Evolutionary conservation across 768 basidiomycete species (phyloP), one percentile per base, ranked within the genome.

Genomic region (Hypholoma fasciculare): DNA sequence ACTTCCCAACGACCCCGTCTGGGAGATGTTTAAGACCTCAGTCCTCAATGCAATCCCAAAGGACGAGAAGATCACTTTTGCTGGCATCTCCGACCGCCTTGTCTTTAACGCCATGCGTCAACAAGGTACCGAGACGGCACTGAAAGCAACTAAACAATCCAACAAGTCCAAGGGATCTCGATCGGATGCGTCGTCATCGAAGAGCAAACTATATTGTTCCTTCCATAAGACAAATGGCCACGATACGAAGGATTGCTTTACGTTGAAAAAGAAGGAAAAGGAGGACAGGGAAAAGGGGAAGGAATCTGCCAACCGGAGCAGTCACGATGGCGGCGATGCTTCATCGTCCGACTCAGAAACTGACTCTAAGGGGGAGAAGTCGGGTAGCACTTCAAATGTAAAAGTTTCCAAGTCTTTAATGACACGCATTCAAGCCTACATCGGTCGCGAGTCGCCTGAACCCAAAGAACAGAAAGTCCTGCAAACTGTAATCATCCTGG

Each of bases 1-100:
- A 19, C 60, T 61, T 7, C 60, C 56, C 6, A 26, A 51, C 30
- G 48, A 49, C 34, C 19, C 57, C 1, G 43, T 49, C 7, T 62
- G 61, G 61, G 61, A 62, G 17, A 58, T 54, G 12, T 61, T 61
- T 44, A 61, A 61, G 44, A 48, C 52, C n/a, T 57, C 52, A 2
- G 44, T 56, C 27, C 52, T 59, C 19, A 47, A 47, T n/a, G 5
- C 46, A 5, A 17, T 47, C 2, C 46, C 46, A 19, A 47, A 47
- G 20, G 46, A 47, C 46, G 20, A 13, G 7, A 47, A 47, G 26
- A 47, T 47, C 46, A 47, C 46, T 7, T 47, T 47, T 19, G 2
- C n/a, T 7, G 46, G 19, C 20, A 47, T 47, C 17, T 47, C 46
- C 13, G 46, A 47, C 23, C 46, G 46, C 7, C 46, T 47, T 4